A percentile compares a stretch with the other conserved stretches of the same genome.
phyloP scores from a whole-genome alignment of 2,329 filamentous ascomycete species.

The Colletotrichum aenigma region DNA sequence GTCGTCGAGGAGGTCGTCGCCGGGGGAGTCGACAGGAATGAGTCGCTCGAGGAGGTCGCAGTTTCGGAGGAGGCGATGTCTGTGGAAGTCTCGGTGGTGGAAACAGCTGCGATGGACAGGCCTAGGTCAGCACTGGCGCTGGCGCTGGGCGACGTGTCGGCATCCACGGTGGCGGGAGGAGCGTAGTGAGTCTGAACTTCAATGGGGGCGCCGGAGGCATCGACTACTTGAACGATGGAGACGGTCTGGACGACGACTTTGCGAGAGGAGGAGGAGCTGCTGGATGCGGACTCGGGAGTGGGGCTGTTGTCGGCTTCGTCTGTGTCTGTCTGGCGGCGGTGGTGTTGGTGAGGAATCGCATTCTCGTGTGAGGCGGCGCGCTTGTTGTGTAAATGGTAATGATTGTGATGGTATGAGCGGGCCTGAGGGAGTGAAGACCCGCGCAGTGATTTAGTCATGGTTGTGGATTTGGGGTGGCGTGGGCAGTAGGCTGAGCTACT shows the following conservation, averaged over 20 bases:
- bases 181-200: conserved; percentile 46
- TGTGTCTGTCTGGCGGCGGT: conserved; percentile 29
- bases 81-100: not conserved
- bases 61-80: not conserved
- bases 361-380: conserved; percentile 28
- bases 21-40: conserved; percentile 9
- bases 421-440: conserved; percentile 56
- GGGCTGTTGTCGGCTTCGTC: conserved; percentile 25
- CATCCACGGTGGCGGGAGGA: conserved; percentile 40
- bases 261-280: conserved; percentile 11
- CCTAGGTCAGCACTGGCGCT: conserved; percentile 7
- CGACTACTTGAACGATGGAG: conserved; percentile 58
- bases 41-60: not conserved
- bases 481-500: conserved; percentile 15
- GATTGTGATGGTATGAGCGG: conserved; percentile 36
- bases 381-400: conserved; percentile 32
- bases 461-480: conserved; percentile 37
- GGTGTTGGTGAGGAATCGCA: conserved; percentile 24
- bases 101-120: not conserved
- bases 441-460: conserved; percentile 49
- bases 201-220: conserved; percentile 49
- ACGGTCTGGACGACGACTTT: conserved; percentile 58
- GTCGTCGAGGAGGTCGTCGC: conserved; percentile 25
- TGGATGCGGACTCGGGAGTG: conserved; percentile 16
- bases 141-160: conserved; percentile 19